These are phyloP conservation scores for Phenoliferia sp. DNA, from an alignment of 1,284 basidiomycete genomes.

Conservation along the genomic window DNA sequence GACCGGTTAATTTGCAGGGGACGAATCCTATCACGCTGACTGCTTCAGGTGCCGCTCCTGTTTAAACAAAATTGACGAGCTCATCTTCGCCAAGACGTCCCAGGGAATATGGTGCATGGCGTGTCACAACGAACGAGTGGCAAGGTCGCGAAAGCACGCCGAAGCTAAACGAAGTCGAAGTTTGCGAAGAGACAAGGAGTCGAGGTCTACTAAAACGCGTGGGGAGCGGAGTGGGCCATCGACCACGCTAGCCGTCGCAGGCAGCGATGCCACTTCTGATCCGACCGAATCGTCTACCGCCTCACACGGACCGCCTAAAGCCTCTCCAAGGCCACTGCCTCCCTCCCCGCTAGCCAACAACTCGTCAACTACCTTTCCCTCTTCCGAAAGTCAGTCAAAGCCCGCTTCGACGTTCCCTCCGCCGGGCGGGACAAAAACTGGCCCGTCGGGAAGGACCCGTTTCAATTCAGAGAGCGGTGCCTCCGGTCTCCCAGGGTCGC, in stretches of 20 bases:
- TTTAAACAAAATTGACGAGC: slow-evolving; percentile 88
- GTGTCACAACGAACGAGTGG: slow-evolving; percentile 95
- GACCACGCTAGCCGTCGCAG: neutral
- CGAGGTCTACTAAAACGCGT: neutral
- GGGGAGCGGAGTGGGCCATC: slow-evolving; percentile 3
- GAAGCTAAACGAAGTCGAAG: slow-evolving; percentile 56
- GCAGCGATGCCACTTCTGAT: neutral
- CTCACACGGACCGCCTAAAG: too few species aligned
- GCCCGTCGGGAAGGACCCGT: neutral
- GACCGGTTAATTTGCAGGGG: slow-evolving; percentile 50
- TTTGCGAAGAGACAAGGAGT: slow-evolving; percentile 23
- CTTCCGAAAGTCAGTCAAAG: too few species aligned
- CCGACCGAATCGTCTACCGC: neutral
- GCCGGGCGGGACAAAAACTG: neutral
- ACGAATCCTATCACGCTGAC: slow-evolving; percentile 96
- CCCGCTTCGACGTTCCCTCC: neutral
- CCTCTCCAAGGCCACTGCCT: neutral
- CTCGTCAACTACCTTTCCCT: too few species aligned
- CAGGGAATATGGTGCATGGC: slow-evolving; percentile 90
- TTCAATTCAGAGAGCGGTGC: neutral
- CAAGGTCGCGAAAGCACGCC: slow-evolving; percentile 79
- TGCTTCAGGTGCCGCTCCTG: slow-evolving; percentile 98
- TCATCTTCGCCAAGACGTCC: slow-evolving; percentile 96
- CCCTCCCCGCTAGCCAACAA: neutral
- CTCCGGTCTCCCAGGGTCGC: neutral